Conservation (phyloP, 208 protist species). For the Crithidia thermophila region DNA sequence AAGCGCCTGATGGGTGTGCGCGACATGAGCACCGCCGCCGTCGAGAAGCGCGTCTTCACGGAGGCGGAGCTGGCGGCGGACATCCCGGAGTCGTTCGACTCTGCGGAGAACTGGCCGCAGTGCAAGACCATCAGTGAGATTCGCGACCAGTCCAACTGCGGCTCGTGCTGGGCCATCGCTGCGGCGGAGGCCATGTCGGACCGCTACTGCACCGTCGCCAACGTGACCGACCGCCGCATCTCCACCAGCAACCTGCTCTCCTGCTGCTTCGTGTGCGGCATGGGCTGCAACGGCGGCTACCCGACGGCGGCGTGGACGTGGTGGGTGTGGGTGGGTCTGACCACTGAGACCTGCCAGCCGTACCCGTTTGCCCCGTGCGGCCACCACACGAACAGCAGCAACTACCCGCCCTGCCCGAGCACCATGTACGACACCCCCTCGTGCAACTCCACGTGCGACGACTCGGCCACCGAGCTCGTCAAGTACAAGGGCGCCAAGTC, state of each 20-base stretch:
- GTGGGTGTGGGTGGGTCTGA: slow-evolving; percentile 66
- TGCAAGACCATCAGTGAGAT: slow-evolving; percentile 72
- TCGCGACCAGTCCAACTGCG: slow-evolving; percentile 90
- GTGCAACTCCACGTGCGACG: slow-evolving; percentile 72
- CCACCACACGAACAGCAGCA: slow-evolving; percentile 63
- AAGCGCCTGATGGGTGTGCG: slow-evolving; percentile 53
- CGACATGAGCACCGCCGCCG: slow-evolving; percentile 26
- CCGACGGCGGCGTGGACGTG: slow-evolving; percentile 72
- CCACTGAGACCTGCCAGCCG: slow-evolving; percentile 77
- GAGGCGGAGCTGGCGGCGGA: slow-evolving; percentile 38
- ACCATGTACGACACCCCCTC: slow-evolving; percentile 73
- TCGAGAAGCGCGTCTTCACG: slow-evolving; percentile 51
- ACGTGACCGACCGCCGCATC: slow-evolving; percentile 57
- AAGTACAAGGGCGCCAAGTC: slow-evolving; percentile 58
- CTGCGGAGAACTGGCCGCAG: slow-evolving; percentile 58
- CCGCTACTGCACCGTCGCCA: slow-evolving; percentile 86
- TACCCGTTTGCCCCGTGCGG: slow-evolving; percentile 81
- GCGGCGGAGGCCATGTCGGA: slow-evolving; percentile 85
- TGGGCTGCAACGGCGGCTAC: slow-evolving; percentile 86
- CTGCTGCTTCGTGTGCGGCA: slow-evolving; percentile 81
- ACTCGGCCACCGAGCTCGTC: slow-evolving; percentile 26
- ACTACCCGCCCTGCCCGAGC: slow-evolving; percentile 67
- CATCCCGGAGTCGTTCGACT: slow-evolving; percentile 67
- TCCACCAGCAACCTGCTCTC: slow-evolving; percentile 75
- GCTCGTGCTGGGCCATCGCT: slow-evolving; percentile 92